These are phyloP conservation scores for Priceomyces haplophilus DNA, from an alignment of 805 yeast species.

Conservation along the genomic window DNA sequence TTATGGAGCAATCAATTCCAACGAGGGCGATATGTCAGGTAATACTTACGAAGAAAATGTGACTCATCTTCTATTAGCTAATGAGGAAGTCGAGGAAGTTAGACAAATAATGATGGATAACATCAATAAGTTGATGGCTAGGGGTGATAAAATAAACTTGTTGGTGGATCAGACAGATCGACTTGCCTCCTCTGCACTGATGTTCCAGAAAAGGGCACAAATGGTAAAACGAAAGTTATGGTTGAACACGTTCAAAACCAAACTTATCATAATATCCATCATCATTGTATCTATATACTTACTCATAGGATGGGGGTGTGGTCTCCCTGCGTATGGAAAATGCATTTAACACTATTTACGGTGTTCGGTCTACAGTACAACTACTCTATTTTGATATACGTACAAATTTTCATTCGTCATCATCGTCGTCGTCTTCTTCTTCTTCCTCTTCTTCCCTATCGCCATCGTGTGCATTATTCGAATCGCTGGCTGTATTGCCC, in stretches of 20 bases:
- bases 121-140: conserved; percentile 63
- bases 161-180: conserved; percentile 78
- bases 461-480: conserved; percentile 12
- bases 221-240: conserved; percentile 64
- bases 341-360: conserved; percentile 26
- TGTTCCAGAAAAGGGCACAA: conserved; percentile 68
- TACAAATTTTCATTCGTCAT: conserved; percentile 7
- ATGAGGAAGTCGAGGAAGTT: conserved; percentile 61
- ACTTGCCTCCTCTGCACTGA: conserved; percentile 61
- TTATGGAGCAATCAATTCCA: conserved; percentile 26
- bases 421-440: conserved; percentile 14
- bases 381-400: conserved; percentile 1
- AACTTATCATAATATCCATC: conserved; percentile 32
- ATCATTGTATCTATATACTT: conserved; percentile 34
- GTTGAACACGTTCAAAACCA: conserved; percentile 59
- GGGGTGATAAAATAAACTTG: conserved; percentile 73
- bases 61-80: conserved; percentile 38
- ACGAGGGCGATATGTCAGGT: conserved; percentile 13
- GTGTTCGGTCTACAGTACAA: background rate
- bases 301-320: conserved; percentile 51
- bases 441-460: conserved; percentile 17
- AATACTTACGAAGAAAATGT: conserved; percentile 19
- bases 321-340: conserved; percentile 45
- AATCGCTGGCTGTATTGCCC: conserved; percentile 21
- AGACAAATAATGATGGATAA: conserved; percentile 69